Conservation (phyloP, 768 basidiomycete genomes). For the Sporobolomyces pararoseus region DNA sequence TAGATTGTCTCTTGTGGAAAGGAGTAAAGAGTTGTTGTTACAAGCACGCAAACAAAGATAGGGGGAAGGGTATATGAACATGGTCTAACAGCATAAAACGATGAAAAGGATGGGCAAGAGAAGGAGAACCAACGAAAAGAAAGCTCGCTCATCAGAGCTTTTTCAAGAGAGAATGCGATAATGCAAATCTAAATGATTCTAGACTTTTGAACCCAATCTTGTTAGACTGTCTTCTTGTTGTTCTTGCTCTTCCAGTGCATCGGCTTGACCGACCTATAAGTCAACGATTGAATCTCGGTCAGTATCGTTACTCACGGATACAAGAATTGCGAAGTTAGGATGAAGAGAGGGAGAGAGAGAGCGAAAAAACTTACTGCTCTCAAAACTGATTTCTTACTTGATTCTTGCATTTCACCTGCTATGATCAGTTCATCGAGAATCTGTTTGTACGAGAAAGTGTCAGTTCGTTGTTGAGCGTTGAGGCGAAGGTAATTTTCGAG, state of each 20-base stretch:
- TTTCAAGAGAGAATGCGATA: conserved; percentile 7
- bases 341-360: neutral
- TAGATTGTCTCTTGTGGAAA: no score
- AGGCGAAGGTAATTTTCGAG: no score
- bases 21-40: no score
- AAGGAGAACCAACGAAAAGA: neutral
- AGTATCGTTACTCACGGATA: no score
- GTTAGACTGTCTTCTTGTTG: conserved; percentile 24
- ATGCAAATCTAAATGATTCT: no score
- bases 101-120: no score
- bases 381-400: conserved; percentile 65
- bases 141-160: neutral
- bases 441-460: conserved; percentile 41
- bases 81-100: no score
- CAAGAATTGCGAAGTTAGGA: neutral
- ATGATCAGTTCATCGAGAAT: conserved; percentile 89
- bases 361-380: conserved; percentile 52
- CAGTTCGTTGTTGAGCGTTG: neutral
- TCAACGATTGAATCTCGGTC: no score
- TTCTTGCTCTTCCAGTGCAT: conserved; percentile 38
- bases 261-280: conserved; percentile 40
- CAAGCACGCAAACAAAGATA: no score
- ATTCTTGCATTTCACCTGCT: conserved; percentile 89
- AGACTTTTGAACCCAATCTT: conserved; percentile 14
- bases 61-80: no score